Evolutionary conservation across 306 rosid species (phyloP).

Genomic region (Corylus heterophylla): DNA sequence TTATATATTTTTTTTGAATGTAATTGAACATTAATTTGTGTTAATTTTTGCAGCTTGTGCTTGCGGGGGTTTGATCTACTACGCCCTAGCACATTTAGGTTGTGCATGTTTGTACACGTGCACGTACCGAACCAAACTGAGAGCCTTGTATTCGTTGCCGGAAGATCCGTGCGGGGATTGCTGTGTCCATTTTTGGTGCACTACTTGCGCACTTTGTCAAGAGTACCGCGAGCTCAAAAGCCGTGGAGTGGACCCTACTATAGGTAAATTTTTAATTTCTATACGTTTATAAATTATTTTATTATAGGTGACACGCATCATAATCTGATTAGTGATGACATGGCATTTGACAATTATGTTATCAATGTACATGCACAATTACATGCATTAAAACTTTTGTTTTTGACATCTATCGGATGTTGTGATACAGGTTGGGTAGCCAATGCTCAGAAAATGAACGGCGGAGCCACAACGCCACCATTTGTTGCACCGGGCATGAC

Average conservation of each 20-base stretch:
- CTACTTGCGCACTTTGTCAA: background rate
- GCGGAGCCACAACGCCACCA: background rate
- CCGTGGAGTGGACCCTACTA: background rate
- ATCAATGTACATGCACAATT: no score
- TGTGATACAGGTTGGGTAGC: background rate
- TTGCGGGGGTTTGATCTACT: background rate
- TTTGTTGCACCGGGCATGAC: background rate
- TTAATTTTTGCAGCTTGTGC: background rate
- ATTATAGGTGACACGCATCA: no score
- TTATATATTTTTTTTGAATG: no score
- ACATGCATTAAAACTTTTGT: no score
- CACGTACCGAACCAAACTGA: background rate
- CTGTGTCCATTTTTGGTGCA: background rate
- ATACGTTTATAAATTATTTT: no score
- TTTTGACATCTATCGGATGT: background rate
- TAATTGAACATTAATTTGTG: no score
- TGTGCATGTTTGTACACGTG: background rate
- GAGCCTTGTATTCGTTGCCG: background rate
- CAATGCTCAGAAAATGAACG: background rate
- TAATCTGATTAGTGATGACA: no score
- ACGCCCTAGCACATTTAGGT: background rate
- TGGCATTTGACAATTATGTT: no score
- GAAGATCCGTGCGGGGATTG: background rate
- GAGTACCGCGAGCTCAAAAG: background rate
- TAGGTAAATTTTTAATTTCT: background rate